Percentiles rank a stretch among this genome's conserved stretches.
Evolutionary conservation across 148 eudicot genomes (phyloP).

Genomic region (Heliamphora exappendiculata): DNA sequence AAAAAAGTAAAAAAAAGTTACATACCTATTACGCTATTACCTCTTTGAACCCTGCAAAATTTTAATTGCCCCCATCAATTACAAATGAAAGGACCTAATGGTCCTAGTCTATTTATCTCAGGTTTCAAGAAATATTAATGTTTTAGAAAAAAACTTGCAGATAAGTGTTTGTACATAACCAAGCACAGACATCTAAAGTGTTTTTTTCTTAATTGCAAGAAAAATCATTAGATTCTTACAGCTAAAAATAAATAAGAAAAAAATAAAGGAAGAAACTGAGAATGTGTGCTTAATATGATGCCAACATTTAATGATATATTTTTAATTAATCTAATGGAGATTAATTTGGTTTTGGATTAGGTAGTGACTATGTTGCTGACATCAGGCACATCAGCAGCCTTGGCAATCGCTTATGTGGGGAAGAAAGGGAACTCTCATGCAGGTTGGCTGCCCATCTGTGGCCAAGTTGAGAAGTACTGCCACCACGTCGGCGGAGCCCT

Average conservation of each 20-base stretch:
- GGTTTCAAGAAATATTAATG: too few relatives aligned
- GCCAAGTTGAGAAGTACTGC: slow-evolving; percentile 15
- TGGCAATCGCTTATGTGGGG: slow-evolving; percentile 15
- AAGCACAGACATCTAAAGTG: too few relatives aligned
- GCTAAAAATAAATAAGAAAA: too few relatives aligned
- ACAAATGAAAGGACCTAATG: background rate
- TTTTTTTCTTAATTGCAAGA: too few relatives aligned
- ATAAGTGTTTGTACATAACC: too few relatives aligned
- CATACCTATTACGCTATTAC: background rate
- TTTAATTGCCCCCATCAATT: background rate
- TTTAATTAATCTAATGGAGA: background rate
- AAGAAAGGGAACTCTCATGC: slow-evolving; percentile 19
- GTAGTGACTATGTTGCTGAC: slow-evolving; percentile 12
- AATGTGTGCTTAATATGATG: too few relatives aligned
- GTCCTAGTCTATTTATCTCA: background rate
- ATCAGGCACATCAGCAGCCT: slow-evolving; percentile 16
- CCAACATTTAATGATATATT: background rate
- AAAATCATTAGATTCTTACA: too few relatives aligned
- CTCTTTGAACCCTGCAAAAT: background rate
- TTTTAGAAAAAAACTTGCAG: too few relatives aligned
- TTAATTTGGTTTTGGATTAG: background rate
- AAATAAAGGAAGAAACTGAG: too few relatives aligned
- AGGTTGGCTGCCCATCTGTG: slow-evolving; percentile 18
- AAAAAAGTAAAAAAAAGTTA: background rate
- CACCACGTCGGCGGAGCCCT: slow-evolving; percentile 16